Percentiles rank a stretch among this genome's conserved stretches.
Conservation (phyloP, 345 rosid genomes). For the Adansonia digitata region DNA sequence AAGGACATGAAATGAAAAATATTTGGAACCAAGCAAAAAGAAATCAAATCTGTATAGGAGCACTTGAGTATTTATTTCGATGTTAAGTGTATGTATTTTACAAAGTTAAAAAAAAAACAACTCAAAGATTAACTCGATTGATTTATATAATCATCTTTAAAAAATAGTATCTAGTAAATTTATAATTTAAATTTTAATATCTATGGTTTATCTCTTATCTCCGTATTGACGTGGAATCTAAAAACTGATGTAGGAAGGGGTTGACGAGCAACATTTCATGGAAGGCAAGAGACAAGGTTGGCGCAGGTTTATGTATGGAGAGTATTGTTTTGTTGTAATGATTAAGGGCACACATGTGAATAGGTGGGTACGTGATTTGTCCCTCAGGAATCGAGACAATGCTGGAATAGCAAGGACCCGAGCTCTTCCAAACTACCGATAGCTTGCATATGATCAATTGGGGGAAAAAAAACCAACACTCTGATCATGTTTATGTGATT, state of each 20-base stretch:
- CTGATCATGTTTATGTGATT: conserved; percentile 1
- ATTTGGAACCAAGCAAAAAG: too few relatives aligned
- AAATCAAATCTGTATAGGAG: background rate
- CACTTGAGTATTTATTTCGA: too few relatives aligned
- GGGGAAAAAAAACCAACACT: background rate
- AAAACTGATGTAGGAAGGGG: background rate
- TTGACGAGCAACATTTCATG: background rate
- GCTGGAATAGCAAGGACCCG: conserved; percentile 27
- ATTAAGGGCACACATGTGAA: conserved; percentile 61
- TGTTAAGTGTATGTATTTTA: background rate
- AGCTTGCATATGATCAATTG: background rate
- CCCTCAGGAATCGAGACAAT: conserved; percentile 42
- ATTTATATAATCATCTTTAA: too few relatives aligned
- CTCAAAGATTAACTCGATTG: too few relatives aligned
- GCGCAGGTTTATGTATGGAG: conserved; percentile 36
- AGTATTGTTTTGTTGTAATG: conserved; percentile 55
- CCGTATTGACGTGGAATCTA: too few relatives aligned
- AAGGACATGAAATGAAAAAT: too few relatives aligned
- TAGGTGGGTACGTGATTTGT: conserved; percentile 58
- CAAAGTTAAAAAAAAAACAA: background rate
- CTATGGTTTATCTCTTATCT: too few relatives aligned
- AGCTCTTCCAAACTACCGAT: conserved; percentile 19
- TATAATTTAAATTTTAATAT: too few relatives aligned
- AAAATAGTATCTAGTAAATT: too few relatives aligned
- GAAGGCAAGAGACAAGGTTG: conserved; percentile 35